A percentile compares a stretch with the other conserved stretches of the same genome.
Conservation (phyloP, 345 rosid species). For the Bretschneidera sinensis region DNA sequence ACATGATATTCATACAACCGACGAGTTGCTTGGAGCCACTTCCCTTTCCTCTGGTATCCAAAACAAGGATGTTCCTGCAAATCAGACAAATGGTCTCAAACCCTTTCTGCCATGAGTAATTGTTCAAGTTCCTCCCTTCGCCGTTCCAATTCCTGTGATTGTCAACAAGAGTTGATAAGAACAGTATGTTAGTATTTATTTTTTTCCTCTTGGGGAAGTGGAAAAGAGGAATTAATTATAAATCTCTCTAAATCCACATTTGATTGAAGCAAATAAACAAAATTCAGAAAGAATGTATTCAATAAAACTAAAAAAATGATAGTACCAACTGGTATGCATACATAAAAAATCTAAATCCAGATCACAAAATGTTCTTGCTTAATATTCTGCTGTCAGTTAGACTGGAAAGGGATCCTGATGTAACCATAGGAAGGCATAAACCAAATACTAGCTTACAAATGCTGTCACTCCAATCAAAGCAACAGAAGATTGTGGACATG, state of each 20-base stretch:
- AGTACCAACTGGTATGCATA: not conserved
- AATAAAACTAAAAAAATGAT: not conserved
- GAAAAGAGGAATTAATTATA: not conserved
- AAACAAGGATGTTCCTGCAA: not conserved
- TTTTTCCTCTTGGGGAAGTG: not conserved
- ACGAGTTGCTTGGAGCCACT: not conserved
- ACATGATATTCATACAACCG: not conserved
- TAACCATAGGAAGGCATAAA: no score
- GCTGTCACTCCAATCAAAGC: no score
- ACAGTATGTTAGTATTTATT: no score
- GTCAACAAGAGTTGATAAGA: not conserved
- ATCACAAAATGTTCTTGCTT: no score
- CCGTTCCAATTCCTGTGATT: conserved; percentile 64
- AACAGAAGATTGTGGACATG: not conserved
- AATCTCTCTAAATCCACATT: no score
- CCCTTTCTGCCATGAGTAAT: conserved; percentile 53
- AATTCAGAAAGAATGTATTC: not conserved
- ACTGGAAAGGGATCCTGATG: not conserved
- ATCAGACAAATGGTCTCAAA: conserved; percentile 19
- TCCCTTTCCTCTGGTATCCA: not conserved
- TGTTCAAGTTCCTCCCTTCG: conserved; percentile 89
- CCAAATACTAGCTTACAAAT: no score
- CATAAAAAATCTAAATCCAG: no score
- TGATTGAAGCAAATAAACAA: not conserved
- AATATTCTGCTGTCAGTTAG: no score